Evolutionary conservation across 2,329 filamentous ascomycete genomes (phyloP).

Genomic region (Cladosporium sphaerospermum): DNA sequence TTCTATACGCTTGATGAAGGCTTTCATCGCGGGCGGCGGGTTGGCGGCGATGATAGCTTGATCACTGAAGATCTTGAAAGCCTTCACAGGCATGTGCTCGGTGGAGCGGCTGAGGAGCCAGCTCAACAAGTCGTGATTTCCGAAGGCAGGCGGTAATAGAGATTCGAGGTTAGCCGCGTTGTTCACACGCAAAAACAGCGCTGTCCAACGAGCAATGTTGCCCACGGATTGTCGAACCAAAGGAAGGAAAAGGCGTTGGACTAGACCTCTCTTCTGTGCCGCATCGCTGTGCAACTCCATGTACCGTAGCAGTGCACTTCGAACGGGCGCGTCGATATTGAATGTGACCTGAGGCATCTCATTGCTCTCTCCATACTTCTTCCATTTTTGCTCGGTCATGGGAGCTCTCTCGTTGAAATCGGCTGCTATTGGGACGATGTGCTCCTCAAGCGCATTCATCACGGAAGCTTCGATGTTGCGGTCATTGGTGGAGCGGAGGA

Average conservation of each 20-base stretch:
- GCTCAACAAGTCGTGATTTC: conserved; percentile 10
- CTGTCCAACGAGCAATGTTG: conserved; percentile 17
- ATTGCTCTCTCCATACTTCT: conserved; percentile 17
- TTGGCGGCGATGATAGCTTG: conserved; percentile 19
- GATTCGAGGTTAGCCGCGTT: background rate
- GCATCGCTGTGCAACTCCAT: background rate
- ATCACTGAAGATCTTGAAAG: conserved; percentile 22
- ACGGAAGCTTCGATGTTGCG: conserved; percentile 12
- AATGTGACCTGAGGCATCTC: conserved; percentile 16
- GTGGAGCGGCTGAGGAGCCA: conserved; percentile 9
- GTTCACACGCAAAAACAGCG: conserved; percentile 10
- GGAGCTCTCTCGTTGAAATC: conserved; percentile 31
- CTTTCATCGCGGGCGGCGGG: background rate
- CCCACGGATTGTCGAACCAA: conserved; percentile 12
- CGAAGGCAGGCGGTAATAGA: background rate
- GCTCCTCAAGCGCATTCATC: conserved; percentile 24
- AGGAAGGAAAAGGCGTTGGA: conserved; percentile 15
- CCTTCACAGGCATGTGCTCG: conserved; percentile 16
- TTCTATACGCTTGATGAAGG: no score
- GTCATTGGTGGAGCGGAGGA: conserved; percentile 18
- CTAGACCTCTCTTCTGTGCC: conserved; percentile 6
- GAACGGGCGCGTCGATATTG: no score
- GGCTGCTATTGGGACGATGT: conserved; percentile 29
- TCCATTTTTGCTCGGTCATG: conserved; percentile 30
- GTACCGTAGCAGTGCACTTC: conserved; percentile 10